A percentile compares a stretch with the other conserved stretches of the same genome.
These are phyloP conservation scores for Thelephora terrestris DNA, from an alignment of 1,284 basidiomycete species.

Conservation along the genomic window DNA sequence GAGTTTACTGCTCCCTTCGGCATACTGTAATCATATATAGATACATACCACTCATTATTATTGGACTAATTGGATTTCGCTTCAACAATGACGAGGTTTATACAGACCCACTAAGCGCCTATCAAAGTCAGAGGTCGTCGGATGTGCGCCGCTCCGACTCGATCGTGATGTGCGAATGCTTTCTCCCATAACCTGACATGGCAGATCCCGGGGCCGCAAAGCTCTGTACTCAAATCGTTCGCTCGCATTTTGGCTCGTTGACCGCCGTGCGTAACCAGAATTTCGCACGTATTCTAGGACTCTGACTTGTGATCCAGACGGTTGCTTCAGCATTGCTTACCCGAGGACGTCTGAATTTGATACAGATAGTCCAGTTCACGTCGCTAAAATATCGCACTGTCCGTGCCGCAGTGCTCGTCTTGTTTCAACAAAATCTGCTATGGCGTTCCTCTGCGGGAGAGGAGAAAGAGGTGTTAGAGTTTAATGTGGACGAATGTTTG, in stretches of 20 bases:
- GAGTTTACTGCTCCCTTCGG: no score
- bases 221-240: conserved; percentile 68
- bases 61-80: no score
- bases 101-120: no score
- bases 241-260: conserved; percentile 71
- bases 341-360: conserved; percentile 72
- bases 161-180: background rate
- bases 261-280: conserved; percentile 46
- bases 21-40: no score
- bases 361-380: conserved; percentile 61
- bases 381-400: conserved; percentile 57
- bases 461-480: conserved; percentile 70
- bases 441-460: conserved; percentile 72
- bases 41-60: no score
- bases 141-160: no score
- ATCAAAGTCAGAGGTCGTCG: no score
- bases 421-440: conserved; percentile 89
- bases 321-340: conserved; percentile 78
- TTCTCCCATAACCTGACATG: conserved; percentile 30
- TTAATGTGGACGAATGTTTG: conserved; percentile 74
- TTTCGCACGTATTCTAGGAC: background rate
- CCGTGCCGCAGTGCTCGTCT: conserved; percentile 67
- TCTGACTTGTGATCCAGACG: conserved; percentile 34
- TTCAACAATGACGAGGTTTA: no score
- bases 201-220: conserved; percentile 60